Base-by-base conservation (phyloP, 441 rosid species). In the Pelargonium exstipulatum region DNA sequence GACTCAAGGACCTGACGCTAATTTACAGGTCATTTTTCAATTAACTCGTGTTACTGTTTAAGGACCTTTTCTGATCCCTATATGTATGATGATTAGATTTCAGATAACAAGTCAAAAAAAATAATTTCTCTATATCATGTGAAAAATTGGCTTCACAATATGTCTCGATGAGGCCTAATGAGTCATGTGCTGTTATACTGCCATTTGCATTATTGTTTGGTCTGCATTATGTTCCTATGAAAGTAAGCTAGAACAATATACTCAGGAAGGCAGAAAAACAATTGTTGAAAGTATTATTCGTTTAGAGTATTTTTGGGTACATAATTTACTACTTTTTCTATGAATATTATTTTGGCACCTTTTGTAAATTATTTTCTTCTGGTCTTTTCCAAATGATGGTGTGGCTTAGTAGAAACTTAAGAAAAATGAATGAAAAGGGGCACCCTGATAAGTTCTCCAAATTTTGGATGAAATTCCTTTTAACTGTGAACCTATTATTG, bases 1-100 rank as follows among this genome's bases (percentile, higher is more conserved):
- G 99, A 94, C 99, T 70, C 97, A 94, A 83, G 97, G 96, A 71
- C 99, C 96, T 67, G 90, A 90, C 83, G 83, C 94, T 71, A 68
- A 87, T 64, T 79, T 94, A 75, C 99, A 94, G 99, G 99, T 90
- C 83, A 81, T 74, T 69, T 73, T 67, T 61, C 4, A 37, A 1
- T 35, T 5, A 61, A 14, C 14, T 68, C 22, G 74, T 48, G 18
- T 69, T 51, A 49, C 45, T 16, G 51, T 17, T 65, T 37, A 2
- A 0, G 37, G 18, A 40, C 40, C 13, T 17, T 14, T 32, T 20
- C 26, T 61, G 37, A 65, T 49, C 48, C 29, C 53, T 72, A 2
- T 43, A 17, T 42, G 58, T 65, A 55, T 22, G 48, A 57, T 62
- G 42, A 24, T 14, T 49, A 63, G 13, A 55, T 18, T 67, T 32